A percentile compares a stretch with the other conserved stretches of the same genome.
Evolutionary conservation across 371 early-diverging fungal genomes (phyloP).

Genomic region (Mortierella sp.): DNA sequence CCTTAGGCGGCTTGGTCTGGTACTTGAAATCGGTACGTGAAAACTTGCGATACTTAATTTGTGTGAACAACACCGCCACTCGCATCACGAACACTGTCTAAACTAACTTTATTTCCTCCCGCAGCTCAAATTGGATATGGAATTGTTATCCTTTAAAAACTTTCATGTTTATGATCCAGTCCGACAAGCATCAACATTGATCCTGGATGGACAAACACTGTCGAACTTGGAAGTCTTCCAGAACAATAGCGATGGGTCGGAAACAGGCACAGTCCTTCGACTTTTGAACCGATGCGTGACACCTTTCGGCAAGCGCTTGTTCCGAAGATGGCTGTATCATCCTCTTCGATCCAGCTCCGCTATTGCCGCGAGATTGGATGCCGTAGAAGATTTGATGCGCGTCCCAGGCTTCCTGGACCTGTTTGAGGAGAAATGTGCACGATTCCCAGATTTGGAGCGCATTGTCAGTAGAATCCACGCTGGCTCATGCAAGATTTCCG

Average conservation of each 20-base stretch:
- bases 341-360: slow-evolving; percentile 79
- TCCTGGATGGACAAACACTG: slow-evolving; percentile 96
- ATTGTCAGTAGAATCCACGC: slow-evolving; percentile 92
- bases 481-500: slow-evolving; percentile 80
- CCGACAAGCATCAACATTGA: slow-evolving; percentile 69
- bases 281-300: slow-evolving; percentile 89
- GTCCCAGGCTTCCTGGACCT: slow-evolving; percentile 63
- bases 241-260: slow-evolving; percentile 82
- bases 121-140: slow-evolving; percentile 84
- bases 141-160: slow-evolving; percentile 86
- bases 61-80: too few relatives aligned
- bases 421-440: slow-evolving; percentile 41
- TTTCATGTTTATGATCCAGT: slow-evolving; percentile 86
- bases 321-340: slow-evolving; percentile 94
- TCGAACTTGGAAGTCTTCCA: slow-evolving; percentile 95
- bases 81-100: too few relatives aligned
- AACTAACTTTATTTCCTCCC: neutral
- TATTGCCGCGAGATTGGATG: slow-evolving; percentile 91
- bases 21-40: slow-evolving; percentile 75
- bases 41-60: too few relatives aligned
- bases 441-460: slow-evolving; percentile 94
- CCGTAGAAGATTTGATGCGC: slow-evolving; percentile 83
- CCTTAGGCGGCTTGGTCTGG: slow-evolving; percentile 83
- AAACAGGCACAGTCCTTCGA: slow-evolving; percentile 88
- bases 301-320: slow-evolving; percentile 90